Conservation (phyloP, 768 basidiomycete genomes). For the Pseudohyphozyma bogoriensis region DNA sequence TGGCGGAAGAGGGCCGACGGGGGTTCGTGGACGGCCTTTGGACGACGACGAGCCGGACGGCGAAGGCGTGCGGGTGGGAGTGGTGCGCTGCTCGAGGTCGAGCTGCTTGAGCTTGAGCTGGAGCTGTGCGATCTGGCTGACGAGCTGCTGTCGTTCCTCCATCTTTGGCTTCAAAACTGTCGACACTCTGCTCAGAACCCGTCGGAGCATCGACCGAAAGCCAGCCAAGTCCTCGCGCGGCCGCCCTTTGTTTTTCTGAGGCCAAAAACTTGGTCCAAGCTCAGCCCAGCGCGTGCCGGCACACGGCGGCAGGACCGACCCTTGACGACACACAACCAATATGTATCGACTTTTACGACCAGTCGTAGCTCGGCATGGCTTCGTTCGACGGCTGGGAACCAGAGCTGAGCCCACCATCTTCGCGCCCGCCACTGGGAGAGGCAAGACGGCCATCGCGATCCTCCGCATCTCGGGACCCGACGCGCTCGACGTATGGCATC, state of each 20-base stretch:
- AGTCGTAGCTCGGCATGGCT: too few species aligned
- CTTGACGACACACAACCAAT: too few species aligned
- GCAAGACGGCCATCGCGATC: slow-evolving; percentile 73
- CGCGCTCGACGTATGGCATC: slow-evolving; percentile 51
- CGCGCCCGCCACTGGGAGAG: slow-evolving; percentile 76
- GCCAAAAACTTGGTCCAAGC: too few species aligned
- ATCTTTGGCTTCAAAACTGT: too few species aligned
- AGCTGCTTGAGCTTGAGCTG: background rate
- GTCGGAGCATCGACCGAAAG: too few species aligned
- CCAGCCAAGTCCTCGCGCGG: too few species aligned
- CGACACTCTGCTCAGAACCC: too few species aligned
- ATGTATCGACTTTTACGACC: too few species aligned
- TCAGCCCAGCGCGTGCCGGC: too few species aligned
- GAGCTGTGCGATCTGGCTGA: background rate
- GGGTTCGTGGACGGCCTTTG: background rate
- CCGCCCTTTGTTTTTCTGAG: too few species aligned
- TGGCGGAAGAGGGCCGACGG: slow-evolving; percentile 15
- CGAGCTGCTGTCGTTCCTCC: background rate
- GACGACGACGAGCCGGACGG: background rate
- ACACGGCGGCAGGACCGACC: too few species aligned
- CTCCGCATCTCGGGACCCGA: slow-evolving; percentile 73
- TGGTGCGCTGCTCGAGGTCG: background rate
- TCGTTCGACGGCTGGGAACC: too few species aligned
- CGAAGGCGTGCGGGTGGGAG: background rate
- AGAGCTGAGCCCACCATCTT: slow-evolving; percentile 63